phyloP scores from a whole-genome alignment of 306 rosid genomes.

The Ormosia emarginata region DNA sequence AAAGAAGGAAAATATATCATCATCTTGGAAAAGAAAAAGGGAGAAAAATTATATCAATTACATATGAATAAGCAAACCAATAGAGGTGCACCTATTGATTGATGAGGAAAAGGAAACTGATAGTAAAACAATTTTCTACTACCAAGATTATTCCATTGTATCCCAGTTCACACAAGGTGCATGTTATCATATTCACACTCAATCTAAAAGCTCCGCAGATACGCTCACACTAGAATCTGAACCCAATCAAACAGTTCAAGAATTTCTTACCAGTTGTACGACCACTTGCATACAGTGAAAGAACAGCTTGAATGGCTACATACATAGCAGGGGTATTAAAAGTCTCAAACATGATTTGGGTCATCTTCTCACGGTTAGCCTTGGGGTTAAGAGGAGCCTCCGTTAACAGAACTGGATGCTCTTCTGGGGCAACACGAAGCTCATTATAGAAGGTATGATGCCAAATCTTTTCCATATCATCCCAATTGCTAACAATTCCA shows the following conservation, averaged over 20 bases:
- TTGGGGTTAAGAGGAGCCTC: conserved; percentile 98
- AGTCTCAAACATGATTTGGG: conserved; percentile 97
- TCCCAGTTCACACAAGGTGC: neutral
- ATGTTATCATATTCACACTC: neutral
- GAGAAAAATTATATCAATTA: neutral
- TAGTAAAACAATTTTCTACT: neutral
- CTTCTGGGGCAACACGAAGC: conserved; percentile 97
- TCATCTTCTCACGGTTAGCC: conserved; percentile 97
- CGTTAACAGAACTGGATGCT: conserved; percentile 88
- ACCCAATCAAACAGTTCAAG: neutral
- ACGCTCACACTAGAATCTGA: conserved; percentile 3
- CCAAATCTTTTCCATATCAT: conserved; percentile 44
- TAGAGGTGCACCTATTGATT: neutral
- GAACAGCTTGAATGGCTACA: conserved; percentile 98
- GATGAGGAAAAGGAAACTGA: neutral
- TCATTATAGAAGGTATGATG: conserved; percentile 74
- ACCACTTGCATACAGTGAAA: conserved; percentile 93
- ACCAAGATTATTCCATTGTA: neutral
- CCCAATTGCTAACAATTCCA: conserved; percentile 74
- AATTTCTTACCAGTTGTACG: conserved; percentile 82
- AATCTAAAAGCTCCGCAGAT: neutral
- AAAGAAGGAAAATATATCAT: neutral
- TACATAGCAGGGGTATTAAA: conserved; percentile 97
- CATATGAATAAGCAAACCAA: neutral
- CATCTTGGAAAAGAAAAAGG: neutral